Evolutionary conservation across 805 yeast genomes (phyloP), one percentile per base, ranked within the genome.

Genomic region (Candida chilensis): DNA sequence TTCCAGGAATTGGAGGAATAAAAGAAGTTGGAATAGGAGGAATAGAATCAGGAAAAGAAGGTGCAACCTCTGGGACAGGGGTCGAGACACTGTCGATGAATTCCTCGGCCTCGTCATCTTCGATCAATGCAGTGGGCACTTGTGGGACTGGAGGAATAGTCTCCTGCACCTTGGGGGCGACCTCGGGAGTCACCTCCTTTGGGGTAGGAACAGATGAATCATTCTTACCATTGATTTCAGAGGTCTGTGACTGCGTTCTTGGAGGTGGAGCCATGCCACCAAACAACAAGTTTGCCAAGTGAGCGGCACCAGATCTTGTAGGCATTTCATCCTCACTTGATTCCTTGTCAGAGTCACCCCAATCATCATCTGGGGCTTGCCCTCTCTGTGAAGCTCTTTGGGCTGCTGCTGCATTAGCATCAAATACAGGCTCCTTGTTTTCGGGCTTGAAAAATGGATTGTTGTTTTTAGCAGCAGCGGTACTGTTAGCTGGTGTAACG

Each of bases 311-410:
- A 0, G 67, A 65, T 29, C 66, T 51, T 33, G 67, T 60, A 14
- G 74, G 45, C 41, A 64, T 31, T 29, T 70, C 77, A 30, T 67
- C 73, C 10, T 69, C 71, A 10, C 58, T 59, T 27, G 48, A 51
- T 13, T 57, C 64, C 16, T 51, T 58, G 50, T 32, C 52, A 46
- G 18, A 54, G 41, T 68, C 73, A 36, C 74, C 74, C 57, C 68
- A 69, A 33, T 57, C 75, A 30, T 56, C 61, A 24, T 55, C 61
- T 17, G 47, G 53, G 6, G 56, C 54, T 25, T 57, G 43, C 4
- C 78, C 78, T 51, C 88, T 64, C 48, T 82, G 90, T 5, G 83
- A 72, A 17, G 70, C 74, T 52, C 92, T 64, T 51, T 81, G 88
- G 2, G 78, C 79, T 33, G 75, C 79, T 17, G 81, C 72, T 36